A percentile compares a stretch with the other conserved stretches of the same genome.
Evolutionary conservation across 768 basidiomycete species (phyloP).

Genomic region (Pulveroboletus sp.): DNA sequence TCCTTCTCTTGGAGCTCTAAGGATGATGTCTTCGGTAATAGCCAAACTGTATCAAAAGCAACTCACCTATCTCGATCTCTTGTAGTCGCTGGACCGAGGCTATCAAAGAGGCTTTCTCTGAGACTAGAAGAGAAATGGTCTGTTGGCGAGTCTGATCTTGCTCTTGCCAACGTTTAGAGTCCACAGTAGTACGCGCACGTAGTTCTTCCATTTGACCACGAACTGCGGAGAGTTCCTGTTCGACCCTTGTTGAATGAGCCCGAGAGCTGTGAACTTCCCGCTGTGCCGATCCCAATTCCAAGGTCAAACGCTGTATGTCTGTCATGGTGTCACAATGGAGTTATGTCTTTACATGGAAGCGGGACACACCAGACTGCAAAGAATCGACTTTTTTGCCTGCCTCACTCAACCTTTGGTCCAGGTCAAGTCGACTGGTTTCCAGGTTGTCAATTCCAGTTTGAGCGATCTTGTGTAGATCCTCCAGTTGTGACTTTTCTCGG

Average conservation of each 20-base stretch:
- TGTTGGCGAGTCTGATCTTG: slow-evolving; percentile 57
- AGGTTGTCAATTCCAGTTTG: slow-evolving; percentile 16
- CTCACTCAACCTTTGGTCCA: slow-evolving; percentile 11
- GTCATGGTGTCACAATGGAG: slow-evolving; percentile 19
- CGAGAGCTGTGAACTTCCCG: slow-evolving; percentile 10
- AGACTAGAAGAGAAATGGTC: slow-evolving; percentile 72
- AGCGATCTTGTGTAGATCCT: slow-evolving; percentile 9
- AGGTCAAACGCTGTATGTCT: slow-evolving; percentile 19
- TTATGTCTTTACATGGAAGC: slow-evolving; percentile 21
- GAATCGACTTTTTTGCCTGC: slow-evolving; percentile 5
- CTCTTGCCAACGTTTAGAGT: slow-evolving; percentile 22
- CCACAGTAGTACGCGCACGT: slow-evolving; percentile 8
- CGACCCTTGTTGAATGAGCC: slow-evolving; percentile 12
- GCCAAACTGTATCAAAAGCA: neutral
- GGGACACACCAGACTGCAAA: slow-evolving; percentile 20
- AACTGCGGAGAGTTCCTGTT: slow-evolving; percentile 20
- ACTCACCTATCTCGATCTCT: slow-evolving; percentile 58
- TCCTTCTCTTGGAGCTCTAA: slow-evolving; percentile 45
- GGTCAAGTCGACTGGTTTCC: slow-evolving; percentile 7
- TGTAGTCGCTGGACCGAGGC: slow-evolving; percentile 56
- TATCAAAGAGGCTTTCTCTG: slow-evolving; percentile 60
- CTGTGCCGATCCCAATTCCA: slow-evolving; percentile 14
- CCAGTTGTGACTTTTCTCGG: slow-evolving; percentile 23
- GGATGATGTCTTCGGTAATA: neutral
- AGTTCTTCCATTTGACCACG: slow-evolving; percentile 18